Base-by-base conservation (phyloP, 495 filamentous ascomycete genomes). In the Penicillium argentinense region DNA sequence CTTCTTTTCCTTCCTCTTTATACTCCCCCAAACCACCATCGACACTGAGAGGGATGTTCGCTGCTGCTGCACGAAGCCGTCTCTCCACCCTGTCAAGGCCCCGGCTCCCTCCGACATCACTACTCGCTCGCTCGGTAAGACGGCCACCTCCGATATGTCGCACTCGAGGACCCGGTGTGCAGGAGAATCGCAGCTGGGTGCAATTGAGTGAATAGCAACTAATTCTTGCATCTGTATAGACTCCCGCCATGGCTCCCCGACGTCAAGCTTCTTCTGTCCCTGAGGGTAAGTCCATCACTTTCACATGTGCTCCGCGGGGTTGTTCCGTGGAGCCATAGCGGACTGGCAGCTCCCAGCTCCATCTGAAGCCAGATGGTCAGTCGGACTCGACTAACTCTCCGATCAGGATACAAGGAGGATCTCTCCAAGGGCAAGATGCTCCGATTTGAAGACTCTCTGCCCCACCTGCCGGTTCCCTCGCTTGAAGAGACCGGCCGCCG, bases 381-480 rank as follows among this genome's bases (percentile, higher is more conserved):
- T n/a, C n/a, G n/a, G n/a, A n/a, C n/a, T n/a, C n/a, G 33, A 36
- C 42, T 28, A 39, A 53, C 27, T 44, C 9, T 38, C 46, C 27
- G 13, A 40, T 21, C 53, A 93, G 93, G 89, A 45, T 97, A 97
- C 76, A 85, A 77, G 58, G 95, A 97, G 72, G 91, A 99, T 69
- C 77, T 78, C 60, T 86, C 86, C 54, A 96, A 95, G 69, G 90
- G 91, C 51, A 79, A 84, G 14, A 96, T 95, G 88, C 84, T 97
- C 51, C 85, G 95, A 33, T 99, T 93, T 70, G 90, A 99, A 71
- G 89, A 97, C 27, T 97, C 91, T 18, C 83, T 99, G 17, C 95
- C 95, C 24, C 82, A 77, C 34, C 79, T 99, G 16, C 95, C 93
- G 9, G 90, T 97, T 8, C 95, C 95, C 19, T 86, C 87, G 9